phyloP scores from a whole-genome alignment of 1,139 yeast genomes.

The Yamadazyma triangularis region DNA sequence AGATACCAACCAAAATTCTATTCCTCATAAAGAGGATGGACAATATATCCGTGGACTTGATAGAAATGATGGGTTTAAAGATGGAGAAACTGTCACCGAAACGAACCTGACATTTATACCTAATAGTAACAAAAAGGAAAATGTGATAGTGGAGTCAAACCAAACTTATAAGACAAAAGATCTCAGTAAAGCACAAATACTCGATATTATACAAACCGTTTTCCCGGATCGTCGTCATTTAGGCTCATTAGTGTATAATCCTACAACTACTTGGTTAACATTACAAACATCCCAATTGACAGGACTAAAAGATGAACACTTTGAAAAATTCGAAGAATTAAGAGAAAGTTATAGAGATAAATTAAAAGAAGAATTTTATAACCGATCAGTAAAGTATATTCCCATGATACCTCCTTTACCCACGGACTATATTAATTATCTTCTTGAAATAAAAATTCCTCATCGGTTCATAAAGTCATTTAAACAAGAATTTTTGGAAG shows the following conservation, averaged over 20 bases:
- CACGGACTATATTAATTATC: constrained; percentile 51
- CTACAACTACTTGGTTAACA: constrained; percentile 46
- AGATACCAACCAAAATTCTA: constrained; percentile 3
- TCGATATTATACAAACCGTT: constrained; percentile 39
- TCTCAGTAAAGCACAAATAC: constrained; percentile 33
- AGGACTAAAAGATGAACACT: constrained; percentile 34
- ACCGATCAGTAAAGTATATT: constrained; percentile 21
- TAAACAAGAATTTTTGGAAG: constrained; percentile 25
- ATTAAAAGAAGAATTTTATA: constrained; percentile 15
- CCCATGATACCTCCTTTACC: constrained; percentile 47
- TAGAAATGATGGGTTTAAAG: constrained; percentile 3
- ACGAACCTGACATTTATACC: background rate
- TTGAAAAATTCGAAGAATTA: constrained; percentile 25
- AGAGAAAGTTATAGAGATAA: constrained; percentile 24
- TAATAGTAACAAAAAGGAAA: background rate
- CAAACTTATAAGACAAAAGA: constrained; percentile 1
- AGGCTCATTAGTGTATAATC: constrained; percentile 60
- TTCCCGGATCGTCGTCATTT: constrained; percentile 47
- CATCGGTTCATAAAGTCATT: constrained; percentile 29
- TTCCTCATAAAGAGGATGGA: constrained; percentile 12
- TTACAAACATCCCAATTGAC: constrained; percentile 33
- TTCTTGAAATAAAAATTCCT: constrained; percentile 65
- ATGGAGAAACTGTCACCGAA: no score
- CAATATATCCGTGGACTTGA: constrained; percentile 6
- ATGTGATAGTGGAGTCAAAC: constrained; percentile 3